Conservation (phyloP, 129 eudicot species). For the Solidago caesia region DNA sequence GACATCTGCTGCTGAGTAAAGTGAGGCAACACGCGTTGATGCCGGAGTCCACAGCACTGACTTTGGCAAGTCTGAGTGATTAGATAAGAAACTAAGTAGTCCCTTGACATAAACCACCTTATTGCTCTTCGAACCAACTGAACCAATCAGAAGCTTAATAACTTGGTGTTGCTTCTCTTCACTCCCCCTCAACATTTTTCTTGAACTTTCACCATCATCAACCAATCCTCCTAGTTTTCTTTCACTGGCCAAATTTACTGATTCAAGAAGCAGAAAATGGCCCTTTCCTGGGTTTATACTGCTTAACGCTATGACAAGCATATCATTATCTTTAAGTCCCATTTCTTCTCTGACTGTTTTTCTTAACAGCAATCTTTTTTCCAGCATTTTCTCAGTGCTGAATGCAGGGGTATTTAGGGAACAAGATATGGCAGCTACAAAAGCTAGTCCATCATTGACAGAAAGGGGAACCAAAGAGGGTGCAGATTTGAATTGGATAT, state of each 20-base stretch:
- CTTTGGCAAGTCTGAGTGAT: conserved; percentile 56
- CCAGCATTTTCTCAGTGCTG: conserved; percentile 70
- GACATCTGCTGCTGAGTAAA: conserved; percentile 91
- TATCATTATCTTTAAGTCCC: conserved; percentile 81
- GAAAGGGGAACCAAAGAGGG: conserved; percentile 76
- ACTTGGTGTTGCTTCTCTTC: conserved; percentile 33
- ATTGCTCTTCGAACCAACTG: conserved; percentile 95
- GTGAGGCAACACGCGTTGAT: conserved; percentile 95
- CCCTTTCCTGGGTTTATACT: conserved; percentile 98
- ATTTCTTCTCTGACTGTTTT: conserved; percentile 72
- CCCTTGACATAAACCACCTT: conserved; percentile 78
- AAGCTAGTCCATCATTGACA: conserved; percentile 89
- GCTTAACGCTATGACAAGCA: conserved; percentile 83
- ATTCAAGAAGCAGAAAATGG: conserved; percentile 80
- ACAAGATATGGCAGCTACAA: conserved; percentile 80
- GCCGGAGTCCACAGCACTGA: conserved; percentile 92
- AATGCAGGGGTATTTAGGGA: conserved; percentile 89
- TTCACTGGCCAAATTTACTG: conserved; percentile 43
- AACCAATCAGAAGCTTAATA: conserved; percentile 80
- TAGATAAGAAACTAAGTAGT: conserved; percentile 53
- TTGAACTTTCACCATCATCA: conserved; percentile 44
- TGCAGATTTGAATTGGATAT: conserved; percentile 54
- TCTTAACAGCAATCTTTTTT: conserved; percentile 55
- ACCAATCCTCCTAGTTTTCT: conserved; percentile 29
- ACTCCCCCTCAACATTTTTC: conserved; percentile 41